These are phyloP conservation scores for Coemansia sp. DNA, from an alignment of 192 early-diverging fungal species.

Conservation along the genomic window DNA sequence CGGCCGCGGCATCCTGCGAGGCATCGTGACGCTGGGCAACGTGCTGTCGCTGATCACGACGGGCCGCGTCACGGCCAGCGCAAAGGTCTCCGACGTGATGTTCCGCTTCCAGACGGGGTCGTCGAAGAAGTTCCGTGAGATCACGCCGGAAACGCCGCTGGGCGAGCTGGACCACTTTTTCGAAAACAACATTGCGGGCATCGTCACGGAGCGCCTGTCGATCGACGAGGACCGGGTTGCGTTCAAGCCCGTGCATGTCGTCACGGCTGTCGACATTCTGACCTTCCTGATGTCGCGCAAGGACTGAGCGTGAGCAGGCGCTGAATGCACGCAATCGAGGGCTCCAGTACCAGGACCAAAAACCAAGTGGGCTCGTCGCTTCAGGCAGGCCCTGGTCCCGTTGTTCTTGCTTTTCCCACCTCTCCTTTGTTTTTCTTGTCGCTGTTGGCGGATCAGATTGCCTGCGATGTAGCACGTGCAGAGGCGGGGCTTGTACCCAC, in stretches of 20 bases:
- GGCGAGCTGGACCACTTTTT: conserved; percentile 85
- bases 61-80: conserved; percentile 62
- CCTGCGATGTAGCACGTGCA: no score
- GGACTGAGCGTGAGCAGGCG: no score
- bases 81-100: conserved; percentile 71
- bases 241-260: conserved; percentile 68
- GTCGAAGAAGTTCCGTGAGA: conserved; percentile 76
- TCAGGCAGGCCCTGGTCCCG: no score
- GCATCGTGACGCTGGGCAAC: conserved; percentile 87
- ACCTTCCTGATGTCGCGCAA: conserved; percentile 66
- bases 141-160: conserved; percentile 81
- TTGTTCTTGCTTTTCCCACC: no score
- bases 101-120: conserved; percentile 69
- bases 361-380: no score
- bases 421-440: no score
- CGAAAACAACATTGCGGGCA: conserved; percentile 83
- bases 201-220: conserved; percentile 77
- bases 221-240: conserved; percentile 57
- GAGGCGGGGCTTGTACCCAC: not conserved
- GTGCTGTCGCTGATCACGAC: conserved; percentile 76
- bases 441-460: no score
- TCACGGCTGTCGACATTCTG: conserved; percentile 94
- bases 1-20: conserved; percentile 62
- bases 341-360: no score
- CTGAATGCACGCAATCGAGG: no score